Conservation (phyloP, 176 grass and related monocot genomes). For the Puya raimondii region DNA sequence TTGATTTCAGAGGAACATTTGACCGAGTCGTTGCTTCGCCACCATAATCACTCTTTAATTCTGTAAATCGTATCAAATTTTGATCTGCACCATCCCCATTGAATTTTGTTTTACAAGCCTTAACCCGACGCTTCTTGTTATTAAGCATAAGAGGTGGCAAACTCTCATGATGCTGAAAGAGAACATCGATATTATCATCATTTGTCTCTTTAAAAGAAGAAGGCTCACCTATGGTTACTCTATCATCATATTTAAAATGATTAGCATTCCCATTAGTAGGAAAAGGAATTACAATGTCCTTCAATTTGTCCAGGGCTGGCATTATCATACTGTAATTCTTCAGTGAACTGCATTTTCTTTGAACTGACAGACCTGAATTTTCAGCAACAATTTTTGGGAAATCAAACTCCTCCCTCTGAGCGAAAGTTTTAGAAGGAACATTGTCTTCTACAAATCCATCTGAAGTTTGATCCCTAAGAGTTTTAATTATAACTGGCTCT, state of each 20-base stretch:
- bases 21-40: not conserved
- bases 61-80: conserved; percentile 26
- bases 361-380: not conserved
- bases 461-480: conserved; percentile 20
- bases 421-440: conserved; percentile 19
- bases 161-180: conserved; percentile 24
- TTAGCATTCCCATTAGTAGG: not conserved
- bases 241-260: not conserved
- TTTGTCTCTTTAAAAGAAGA: not conserved
- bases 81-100: conserved; percentile 29
- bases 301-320: conserved; percentile 20
- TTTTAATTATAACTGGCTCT: conserved; percentile 5
- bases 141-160: conserved; percentile 28
- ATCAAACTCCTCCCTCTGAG: conserved; percentile 17
- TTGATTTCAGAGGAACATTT: conserved; percentile 13
- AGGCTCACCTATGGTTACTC: not conserved
- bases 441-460: conserved; percentile 2
- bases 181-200: conserved; percentile 18
- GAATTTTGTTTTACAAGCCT: conserved; percentile 27
- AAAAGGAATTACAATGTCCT: conserved; percentile 10
- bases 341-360: conserved; percentile 34
- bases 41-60: not conserved
- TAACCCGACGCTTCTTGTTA: conserved; percentile 36
- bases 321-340: conserved; percentile 40
- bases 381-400: conserved; percentile 10